Percentiles rank a stretch among this genome's conserved stretches.
Evolutionary conservation across 1,284 basidiomycete genomes (phyloP).

Genomic region (Trametes polyzona): DNA sequence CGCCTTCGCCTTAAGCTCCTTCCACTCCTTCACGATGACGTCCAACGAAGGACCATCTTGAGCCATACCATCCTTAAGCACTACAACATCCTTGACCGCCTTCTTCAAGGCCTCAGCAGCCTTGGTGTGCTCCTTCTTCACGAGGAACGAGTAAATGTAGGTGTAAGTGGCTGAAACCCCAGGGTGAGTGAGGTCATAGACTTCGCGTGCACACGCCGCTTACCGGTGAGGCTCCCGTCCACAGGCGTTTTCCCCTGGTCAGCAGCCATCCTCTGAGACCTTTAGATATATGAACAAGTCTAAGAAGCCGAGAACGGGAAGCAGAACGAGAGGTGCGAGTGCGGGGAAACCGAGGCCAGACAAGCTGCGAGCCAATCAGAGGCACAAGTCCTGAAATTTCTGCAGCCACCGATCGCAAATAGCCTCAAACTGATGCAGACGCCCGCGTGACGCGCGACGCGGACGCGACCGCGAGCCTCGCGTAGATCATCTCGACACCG

Average conservation of each 20-base stretch:
- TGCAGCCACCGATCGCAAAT: slow-evolving; percentile 21
- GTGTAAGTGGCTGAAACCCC: slow-evolving; percentile 62
- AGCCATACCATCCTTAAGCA: slow-evolving; percentile 56
- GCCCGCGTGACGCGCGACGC: background rate
- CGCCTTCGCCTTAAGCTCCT: slow-evolving; percentile 36
- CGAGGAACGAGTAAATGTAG: slow-evolving; percentile 73
- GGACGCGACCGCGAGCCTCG: background rate
- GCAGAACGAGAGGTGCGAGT: background rate
- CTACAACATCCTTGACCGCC: slow-evolving; percentile 61
- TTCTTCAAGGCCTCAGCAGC: slow-evolving; percentile 59
- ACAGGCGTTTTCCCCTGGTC: slow-evolving; percentile 14
- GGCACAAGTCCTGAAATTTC: slow-evolving; percentile 22
- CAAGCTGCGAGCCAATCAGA: slow-evolving; percentile 15
- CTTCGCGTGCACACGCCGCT: slow-evolving; percentile 5
- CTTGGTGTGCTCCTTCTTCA: slow-evolving; percentile 61
- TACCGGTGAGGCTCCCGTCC: slow-evolving; percentile 32
- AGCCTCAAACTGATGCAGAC: slow-evolving; percentile 6
- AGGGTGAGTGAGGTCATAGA: background rate
- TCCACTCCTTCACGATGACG: slow-evolving; percentile 67
- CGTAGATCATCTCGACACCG: slow-evolving; percentile 5
- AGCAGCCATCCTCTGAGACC: slow-evolving; percentile 9
- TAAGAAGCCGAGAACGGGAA: background rate
- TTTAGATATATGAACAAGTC: background rate
- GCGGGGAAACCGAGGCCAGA: slow-evolving; percentile 2
- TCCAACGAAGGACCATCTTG: slow-evolving; percentile 59